A percentile compares a stretch with the other conserved stretches of the same genome.
Conservation (phyloP, 208 protist species). For the Balamuthia mandrillaris region DNA sequence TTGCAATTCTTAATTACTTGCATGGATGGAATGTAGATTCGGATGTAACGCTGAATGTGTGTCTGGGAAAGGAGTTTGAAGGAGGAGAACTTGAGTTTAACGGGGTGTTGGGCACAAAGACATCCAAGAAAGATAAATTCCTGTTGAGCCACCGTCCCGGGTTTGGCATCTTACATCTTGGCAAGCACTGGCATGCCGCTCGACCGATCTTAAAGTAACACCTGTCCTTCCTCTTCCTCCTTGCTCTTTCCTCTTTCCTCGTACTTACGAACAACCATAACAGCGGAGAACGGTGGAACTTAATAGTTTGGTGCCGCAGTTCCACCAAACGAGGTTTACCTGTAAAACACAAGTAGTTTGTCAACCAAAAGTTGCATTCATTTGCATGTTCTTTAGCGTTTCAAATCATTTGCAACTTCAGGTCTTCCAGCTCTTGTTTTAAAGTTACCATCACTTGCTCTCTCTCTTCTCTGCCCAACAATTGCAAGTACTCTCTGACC, state of each 20-base stretch:
- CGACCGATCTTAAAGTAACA: background rate
- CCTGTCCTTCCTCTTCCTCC: background rate
- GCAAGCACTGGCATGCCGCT: constrained; percentile 17
- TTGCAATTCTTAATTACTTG: too few species aligned
- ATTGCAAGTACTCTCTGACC: too few species aligned
- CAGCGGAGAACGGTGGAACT: constrained; percentile 11
- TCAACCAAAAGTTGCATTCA: too few species aligned
- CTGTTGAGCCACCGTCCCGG: background rate
- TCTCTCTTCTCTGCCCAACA: too few species aligned
- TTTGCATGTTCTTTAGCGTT: too few species aligned
- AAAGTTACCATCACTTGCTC: too few species aligned
- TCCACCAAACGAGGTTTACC: background rate
- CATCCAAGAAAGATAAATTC: background rate
- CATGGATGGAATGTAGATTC: too few species aligned
- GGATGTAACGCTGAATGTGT: constrained; percentile 19
- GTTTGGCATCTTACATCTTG: background rate
- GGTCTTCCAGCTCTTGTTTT: too few species aligned
- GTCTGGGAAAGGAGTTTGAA: background rate
- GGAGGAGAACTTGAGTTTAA: constrained; percentile 15
- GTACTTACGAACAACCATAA: background rate
- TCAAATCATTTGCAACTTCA: too few species aligned
- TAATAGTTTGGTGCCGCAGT: constrained; percentile 21
- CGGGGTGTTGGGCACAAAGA: background rate
- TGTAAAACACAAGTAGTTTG: too few species aligned
- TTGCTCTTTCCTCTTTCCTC: background rate